Evolutionary conservation across 2,329 filamentous ascomycete species (phyloP).

Genomic region (Alternaria ethzedia): DNA sequence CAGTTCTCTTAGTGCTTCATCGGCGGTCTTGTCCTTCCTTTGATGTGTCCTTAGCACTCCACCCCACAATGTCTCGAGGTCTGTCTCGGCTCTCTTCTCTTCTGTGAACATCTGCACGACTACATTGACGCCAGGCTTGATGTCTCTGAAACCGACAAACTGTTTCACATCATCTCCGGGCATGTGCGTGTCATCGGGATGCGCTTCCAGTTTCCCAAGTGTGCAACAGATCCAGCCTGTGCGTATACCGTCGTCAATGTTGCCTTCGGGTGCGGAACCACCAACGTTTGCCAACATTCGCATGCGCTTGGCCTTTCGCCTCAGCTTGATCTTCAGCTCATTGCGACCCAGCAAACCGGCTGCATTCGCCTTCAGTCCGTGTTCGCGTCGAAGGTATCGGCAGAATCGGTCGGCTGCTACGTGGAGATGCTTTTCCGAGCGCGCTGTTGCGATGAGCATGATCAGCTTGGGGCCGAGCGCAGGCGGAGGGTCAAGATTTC

Average conservation of each 20-base stretch:
- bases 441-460: slow-evolving; percentile 90
- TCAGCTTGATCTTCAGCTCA: slow-evolving; percentile 86
- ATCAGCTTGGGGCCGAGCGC: slow-evolving; percentile 87
- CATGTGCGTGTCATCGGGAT: slow-evolving; percentile 46
- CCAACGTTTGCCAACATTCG: slow-evolving; percentile 78
- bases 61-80: slow-evolving; percentile 70
- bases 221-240: slow-evolving; percentile 98
- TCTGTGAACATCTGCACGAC: slow-evolving; percentile 76
- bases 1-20: slow-evolving; percentile 35
- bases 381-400: slow-evolving; percentile 77
- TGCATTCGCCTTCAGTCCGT: slow-evolving; percentile 76
- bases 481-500: slow-evolving; percentile 81
- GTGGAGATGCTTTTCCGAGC: slow-evolving; percentile 91
- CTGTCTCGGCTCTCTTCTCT: slow-evolving; percentile 70
- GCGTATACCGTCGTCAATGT: slow-evolving; percentile 81
- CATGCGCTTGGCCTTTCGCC: slow-evolving; percentile 79
- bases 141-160: slow-evolving; percentile 78
- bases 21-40: slow-evolving; percentile 44
- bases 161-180: slow-evolving; percentile 52
- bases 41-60: slow-evolving; percentile 53
- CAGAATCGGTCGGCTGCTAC: slow-evolving; percentile 89
- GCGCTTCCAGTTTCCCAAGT: slow-evolving; percentile 71
- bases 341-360: slow-evolving; percentile 90
- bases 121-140: slow-evolving; percentile 63
- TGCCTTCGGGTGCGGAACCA: slow-evolving; percentile 59